Percentiles rank a stretch among this genome's conserved stretches.
Conservation (phyloP, 2,329 filamentous ascomycete genomes). For the Zalaria sp. region DNA sequence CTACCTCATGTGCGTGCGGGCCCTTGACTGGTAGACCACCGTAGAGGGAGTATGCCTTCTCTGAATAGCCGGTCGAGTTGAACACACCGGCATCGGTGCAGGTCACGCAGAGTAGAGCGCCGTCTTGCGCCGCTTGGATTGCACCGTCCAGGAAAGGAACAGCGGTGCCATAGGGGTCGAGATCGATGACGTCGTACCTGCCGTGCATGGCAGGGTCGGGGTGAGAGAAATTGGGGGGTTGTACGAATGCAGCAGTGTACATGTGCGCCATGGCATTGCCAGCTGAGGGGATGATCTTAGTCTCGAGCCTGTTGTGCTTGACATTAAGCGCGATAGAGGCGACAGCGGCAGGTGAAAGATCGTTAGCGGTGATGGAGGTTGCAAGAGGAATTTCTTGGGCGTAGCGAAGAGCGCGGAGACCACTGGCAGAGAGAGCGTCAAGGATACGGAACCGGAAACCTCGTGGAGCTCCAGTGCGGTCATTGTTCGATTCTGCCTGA, state of each 20-base stretch:
- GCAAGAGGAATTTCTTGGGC: conserved; percentile 77
- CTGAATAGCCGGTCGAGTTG: conserved; percentile 84
- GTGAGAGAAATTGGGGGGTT: conserved; percentile 12
- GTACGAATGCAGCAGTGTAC: conserved; percentile 44
- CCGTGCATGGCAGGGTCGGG: conserved; percentile 20
- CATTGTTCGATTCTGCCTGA: neutral
- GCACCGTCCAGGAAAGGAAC: conserved; percentile 86
- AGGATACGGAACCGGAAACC: conserved; percentile 59
- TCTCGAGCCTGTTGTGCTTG: conserved; percentile 61
- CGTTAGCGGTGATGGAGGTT: conserved; percentile 53
- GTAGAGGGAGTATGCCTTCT: conserved; percentile 90
- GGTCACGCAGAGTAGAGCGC: conserved; percentile 83
- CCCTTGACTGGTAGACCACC: conserved; percentile 81
- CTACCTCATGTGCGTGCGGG: conserved; percentile 73
- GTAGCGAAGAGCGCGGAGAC: conserved; percentile 80
- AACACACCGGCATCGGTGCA: conserved; percentile 95
- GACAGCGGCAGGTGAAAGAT: conserved; percentile 46
- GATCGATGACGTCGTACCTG: conserved; percentile 84
- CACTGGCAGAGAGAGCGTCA: conserved; percentile 88
- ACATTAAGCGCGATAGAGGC: conserved; percentile 70
- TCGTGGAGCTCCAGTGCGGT: neutral
- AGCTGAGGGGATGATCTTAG: conserved; percentile 57
- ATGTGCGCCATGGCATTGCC: conserved; percentile 85
- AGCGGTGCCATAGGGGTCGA: conserved; percentile 91
- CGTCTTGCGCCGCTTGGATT: conserved; percentile 73